Evolutionary conservation across 2,329 filamentous ascomycete species (phyloP), one percentile per base, ranked within the genome.

Genomic region (Xylariaceae sp.): DNA sequence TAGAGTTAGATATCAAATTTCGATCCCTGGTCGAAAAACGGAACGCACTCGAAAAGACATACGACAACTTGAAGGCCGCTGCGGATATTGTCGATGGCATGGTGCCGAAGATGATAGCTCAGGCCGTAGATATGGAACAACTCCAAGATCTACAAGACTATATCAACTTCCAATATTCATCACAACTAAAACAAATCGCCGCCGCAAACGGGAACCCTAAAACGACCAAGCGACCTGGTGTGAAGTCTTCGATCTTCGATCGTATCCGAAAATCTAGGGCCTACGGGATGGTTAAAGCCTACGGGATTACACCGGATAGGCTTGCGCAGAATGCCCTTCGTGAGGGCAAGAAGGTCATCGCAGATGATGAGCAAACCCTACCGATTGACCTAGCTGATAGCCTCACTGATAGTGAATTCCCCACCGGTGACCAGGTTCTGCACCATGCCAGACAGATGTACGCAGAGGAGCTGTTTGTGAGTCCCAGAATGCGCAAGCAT

Each of bases 131-230:
- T 0, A 92, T 96, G 78, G 94, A 99, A 68, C 94, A 99, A 68
- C 79, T 99, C 16, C 94, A 99, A 68, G 94, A 99, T 70, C 74
- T 99, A 19, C 92, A 97, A 67, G 94, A 99, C 66, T 97, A 97
- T 65, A 76, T 97, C 49, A 91, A 97, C 67, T 99, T 99, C 71
- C 88, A 92, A 66, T 97, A 97, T 65, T 84, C 88, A 4, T 77
- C 84, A 2, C 85, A 95, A 68, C 77, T 97, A 46, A 92, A 89
- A 67, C 92, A 97, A 59, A 72, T 95, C 45, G 82, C 85, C 13
- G 75, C 83, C 16, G 78, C 84, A 56, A 79, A 84, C 39, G 77
- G 80, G 13, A 83, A 83, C 51, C 72, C 78, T 9, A 87, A 87
- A 56, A 82, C 85, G 50, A 81, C 79, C 3, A 91, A 91, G 67